Conservation (phyloP, 371 early-diverging fungal species). For the Mucor circinelloides region DNA sequence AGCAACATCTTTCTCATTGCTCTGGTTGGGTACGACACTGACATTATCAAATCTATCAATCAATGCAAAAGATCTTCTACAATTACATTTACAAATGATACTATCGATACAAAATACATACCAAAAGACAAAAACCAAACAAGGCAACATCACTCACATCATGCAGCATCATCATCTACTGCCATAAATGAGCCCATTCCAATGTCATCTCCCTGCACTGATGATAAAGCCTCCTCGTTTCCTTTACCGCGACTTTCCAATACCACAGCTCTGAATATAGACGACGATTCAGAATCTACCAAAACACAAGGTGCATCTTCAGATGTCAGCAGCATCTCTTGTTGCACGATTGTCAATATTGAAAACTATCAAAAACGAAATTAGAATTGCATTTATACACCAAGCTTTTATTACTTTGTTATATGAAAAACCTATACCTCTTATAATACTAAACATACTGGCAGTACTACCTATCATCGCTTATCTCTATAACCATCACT, state of each 20-base stretch:
- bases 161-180: not conserved
- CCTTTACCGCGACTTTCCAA: not conserved
- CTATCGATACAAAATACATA: not conserved
- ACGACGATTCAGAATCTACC: not conserved
- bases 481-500: too few relatives aligned
- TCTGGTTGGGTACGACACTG: conserved; percentile 8
- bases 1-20: not conserved
- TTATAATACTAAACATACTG: not conserved
- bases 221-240: not conserved
- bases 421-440: not conserved
- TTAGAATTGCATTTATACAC: not conserved
- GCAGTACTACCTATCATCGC: not conserved
- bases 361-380: not conserved
- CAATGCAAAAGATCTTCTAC: not conserved
- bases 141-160: not conserved
- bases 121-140: not conserved
- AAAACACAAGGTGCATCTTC: not conserved
- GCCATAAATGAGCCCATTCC: not conserved
- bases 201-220: not conserved
- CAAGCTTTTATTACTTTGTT: too few relatives aligned
- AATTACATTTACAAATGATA: not conserved
- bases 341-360: not conserved
- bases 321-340: not conserved
- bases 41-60: not conserved
- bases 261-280: not conserved